Evolutionary conservation across 2,329 filamentous ascomycete genomes (phyloP).

Genomic region (Furcasterigmium furcatum): DNA sequence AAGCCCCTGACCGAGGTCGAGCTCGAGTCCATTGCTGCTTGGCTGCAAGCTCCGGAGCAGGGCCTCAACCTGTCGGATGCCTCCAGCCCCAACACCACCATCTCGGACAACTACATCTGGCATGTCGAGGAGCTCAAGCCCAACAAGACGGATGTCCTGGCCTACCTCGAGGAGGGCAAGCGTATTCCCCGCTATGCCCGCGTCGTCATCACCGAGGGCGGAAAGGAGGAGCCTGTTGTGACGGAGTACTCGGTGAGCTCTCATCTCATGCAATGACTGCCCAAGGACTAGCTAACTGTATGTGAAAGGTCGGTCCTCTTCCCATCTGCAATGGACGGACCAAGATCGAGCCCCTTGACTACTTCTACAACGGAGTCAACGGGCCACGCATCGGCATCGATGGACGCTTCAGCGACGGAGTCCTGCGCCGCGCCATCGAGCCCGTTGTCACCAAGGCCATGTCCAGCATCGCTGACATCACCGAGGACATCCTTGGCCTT

Average conservation of each 20-base stretch:
- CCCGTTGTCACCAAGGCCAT: conserved; percentile 10
- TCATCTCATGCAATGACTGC: background rate
- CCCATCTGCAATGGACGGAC: conserved; percentile 9
- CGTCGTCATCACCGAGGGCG: conserved; percentile 13
- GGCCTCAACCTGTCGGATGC: conserved; percentile 13
- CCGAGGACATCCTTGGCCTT: conserved; percentile 30
- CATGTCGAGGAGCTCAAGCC: conserved; percentile 28
- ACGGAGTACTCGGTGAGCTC: conserved; percentile 12
- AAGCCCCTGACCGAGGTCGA: conserved; percentile 1
- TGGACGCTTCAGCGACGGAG: conserved; percentile 11
- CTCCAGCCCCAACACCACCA: conserved; percentile 4
- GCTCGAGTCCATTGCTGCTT: background rate
- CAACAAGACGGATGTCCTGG: conserved; percentile 68
- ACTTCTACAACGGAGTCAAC: conserved; percentile 14
- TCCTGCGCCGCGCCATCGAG: conserved; percentile 8
- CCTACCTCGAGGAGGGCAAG: conserved; percentile 34
- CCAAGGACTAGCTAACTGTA: background rate
- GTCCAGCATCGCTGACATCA: conserved; percentile 31
- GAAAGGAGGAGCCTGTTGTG: conserved; percentile 7
- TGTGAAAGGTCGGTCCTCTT: conserved; percentile 11
- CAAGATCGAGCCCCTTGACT: conserved; percentile 8
- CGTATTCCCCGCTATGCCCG: conserved; percentile 9
- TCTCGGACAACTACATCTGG: conserved; percentile 14
- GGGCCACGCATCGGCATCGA: conserved; percentile 11
- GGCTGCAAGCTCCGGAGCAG: conserved; percentile 1